Evolutionary conservation across 768 basidiomycete species (phyloP), one percentile per base, ranked within the genome.

Genomic region (Phaffia australis): DNA sequence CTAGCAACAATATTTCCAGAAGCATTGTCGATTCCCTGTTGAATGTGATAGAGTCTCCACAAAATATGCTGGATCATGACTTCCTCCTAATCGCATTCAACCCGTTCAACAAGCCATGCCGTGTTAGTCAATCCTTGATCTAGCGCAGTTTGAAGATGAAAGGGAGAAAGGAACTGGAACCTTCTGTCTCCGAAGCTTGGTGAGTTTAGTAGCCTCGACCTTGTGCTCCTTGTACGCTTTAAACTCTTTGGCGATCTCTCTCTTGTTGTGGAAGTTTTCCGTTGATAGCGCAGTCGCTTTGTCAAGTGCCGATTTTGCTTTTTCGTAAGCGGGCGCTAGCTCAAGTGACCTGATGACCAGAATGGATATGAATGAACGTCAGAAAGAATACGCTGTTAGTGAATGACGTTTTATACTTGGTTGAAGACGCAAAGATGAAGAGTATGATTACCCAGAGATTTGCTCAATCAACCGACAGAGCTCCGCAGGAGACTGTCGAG

Each of bases 151-250:
- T n/a, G 23, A 64, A 60, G 57, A 30, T 15, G 48, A 47, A 55
- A 27, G 50, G 32, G 16, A 23, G 50, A 15, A 49, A 55, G 3
- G 1, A 5, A 78, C 84, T 42, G 18, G 9, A 51, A 90, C 90
- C 75, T 82, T 79, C 71, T 92, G 85, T 63, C 86, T 79, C 71
- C 83, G 83, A 18, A 98, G 78, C 9, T 79, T 80, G 75, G 92
- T 87, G 71, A 93, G 97, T 52, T 87, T 80, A 70, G 89, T 88
- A 4, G 92, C 90, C 74, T 98, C 94, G 5, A 83, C 83, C 76
- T 93, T 91, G 78, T 98, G 95, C 74, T 97, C 92, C 78, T 90
- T 91, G 78, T 93, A 98, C 73, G 94, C 91, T 76, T 89, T 92
- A 71, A 95, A 92, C 76, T 99, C 95, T 9, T 88, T 88, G 0